Conservation (phyloP, 1,139 yeast genomes). For the Candida pseudoviswanathii region DNA sequence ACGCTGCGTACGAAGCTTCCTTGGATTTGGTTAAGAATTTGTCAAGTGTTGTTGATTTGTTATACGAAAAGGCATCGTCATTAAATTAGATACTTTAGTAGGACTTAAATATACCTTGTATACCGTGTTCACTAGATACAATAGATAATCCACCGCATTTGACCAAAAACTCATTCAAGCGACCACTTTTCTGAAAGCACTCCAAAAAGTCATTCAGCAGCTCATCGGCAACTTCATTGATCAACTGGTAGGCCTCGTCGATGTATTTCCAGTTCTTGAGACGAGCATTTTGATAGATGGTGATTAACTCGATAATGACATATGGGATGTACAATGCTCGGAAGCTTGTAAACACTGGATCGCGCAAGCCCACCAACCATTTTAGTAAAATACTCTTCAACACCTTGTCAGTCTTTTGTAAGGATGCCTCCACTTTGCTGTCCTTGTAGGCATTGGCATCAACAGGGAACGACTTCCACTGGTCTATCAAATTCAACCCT, state of each 20-base stretch:
- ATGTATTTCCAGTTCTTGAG: slow-evolving; percentile 42
- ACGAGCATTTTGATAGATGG: slow-evolving; percentile 50
- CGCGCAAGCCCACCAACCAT: slow-evolving; percentile 36
- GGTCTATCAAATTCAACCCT: slow-evolving; percentile 40
- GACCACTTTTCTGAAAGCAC: slow-evolving; percentile 62
- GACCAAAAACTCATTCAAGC: slow-evolving; percentile 61
- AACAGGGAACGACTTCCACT: slow-evolving; percentile 39
- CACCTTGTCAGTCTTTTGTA: slow-evolving; percentile 37
- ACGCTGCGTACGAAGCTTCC: slow-evolving; percentile 87
- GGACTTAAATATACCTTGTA: slow-evolving; percentile 26
- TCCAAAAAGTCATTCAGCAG: slow-evolving; percentile 41
- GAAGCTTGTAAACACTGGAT: slow-evolving; percentile 42
- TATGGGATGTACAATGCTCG: slow-evolving; percentile 76
- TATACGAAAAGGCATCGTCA: slow-evolving; percentile 91
- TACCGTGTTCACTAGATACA: slow-evolving; percentile 44
- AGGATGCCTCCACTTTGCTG: slow-evolving; percentile 37
- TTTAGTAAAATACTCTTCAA: slow-evolving; percentile 28
- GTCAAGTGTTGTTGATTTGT: slow-evolving; percentile 84
- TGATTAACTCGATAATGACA: slow-evolving; percentile 62
- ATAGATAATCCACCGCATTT: slow-evolving; percentile 61
- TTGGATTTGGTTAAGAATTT: slow-evolving; percentile 85
- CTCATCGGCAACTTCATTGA: slow-evolving; percentile 52
- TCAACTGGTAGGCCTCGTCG: slow-evolving; percentile 57
- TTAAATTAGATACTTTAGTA: slow-evolving; percentile 43
- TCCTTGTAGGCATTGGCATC: slow-evolving; percentile 28